Conservation (phyloP, 2,329 filamentous ascomycete genomes). For the Colletotrichum paranaense region DNA sequence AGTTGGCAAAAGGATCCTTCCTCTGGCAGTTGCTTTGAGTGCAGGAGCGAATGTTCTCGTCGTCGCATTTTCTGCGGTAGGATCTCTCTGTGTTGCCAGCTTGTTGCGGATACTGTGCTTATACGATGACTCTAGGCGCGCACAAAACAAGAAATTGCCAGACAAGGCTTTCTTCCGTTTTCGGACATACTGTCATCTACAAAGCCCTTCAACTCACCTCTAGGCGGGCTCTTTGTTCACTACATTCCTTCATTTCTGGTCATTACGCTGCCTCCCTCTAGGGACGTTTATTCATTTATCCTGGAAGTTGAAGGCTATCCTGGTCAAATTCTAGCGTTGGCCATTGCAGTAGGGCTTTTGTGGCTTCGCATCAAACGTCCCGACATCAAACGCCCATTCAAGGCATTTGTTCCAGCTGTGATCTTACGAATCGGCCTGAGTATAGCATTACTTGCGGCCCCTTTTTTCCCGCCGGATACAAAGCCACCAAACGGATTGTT, state of each 20-base stretch:
- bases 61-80: constrained; percentile 74
- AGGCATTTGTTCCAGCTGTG: constrained; percentile 71
- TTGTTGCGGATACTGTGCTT: constrained; percentile 23
- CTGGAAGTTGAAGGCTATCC: constrained; percentile 78
- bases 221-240: constrained; percentile 76
- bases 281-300: constrained; percentile 78
- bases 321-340: constrained; percentile 69
- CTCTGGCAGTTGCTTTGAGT: constrained; percentile 74
- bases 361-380: constrained; percentile 70
- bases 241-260: constrained; percentile 76
- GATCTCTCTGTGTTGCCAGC: background rate
- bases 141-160: constrained; percentile 78
- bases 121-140: constrained; percentile 61
- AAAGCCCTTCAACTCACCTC: constrained; percentile 73
- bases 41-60: constrained; percentile 80
- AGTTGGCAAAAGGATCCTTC: constrained; percentile 68
- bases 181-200: constrained; percentile 71
- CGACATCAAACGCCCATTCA: constrained; percentile 72
- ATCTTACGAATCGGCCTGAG: constrained; percentile 65
- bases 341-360: constrained; percentile 67
- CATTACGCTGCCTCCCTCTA: constrained; percentile 72
- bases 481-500: constrained; percentile 57
- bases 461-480: constrained; percentile 70
- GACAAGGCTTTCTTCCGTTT: constrained; percentile 77
- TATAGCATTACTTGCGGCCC: constrained; percentile 66